phyloP scores from a whole-genome alignment of 768 basidiomycete species.

The Leucocoprinus sp. region DNA sequence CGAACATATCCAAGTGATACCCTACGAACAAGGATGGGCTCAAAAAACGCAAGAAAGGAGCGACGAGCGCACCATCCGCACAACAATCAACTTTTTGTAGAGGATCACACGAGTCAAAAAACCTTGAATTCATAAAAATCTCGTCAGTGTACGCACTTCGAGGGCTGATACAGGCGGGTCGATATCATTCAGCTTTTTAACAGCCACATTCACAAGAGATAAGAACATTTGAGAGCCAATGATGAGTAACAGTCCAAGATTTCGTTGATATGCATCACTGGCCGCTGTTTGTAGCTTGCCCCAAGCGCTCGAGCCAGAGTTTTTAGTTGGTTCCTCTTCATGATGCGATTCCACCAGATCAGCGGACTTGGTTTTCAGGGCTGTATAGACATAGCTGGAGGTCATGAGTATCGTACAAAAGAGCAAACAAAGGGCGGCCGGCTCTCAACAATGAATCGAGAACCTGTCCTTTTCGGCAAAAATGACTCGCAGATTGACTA shows the following conservation, averaged over 20 bases:
- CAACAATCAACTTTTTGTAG: slow-evolving; percentile 11
- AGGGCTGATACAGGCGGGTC: slow-evolving; percentile 18
- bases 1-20: slow-evolving; percentile 14
- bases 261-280: slow-evolving; percentile 4
- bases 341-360: slow-evolving; percentile 6
- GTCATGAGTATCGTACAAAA: slow-evolving; percentile 6
- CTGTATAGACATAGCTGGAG: slow-evolving; percentile 7
- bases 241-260: slow-evolving; percentile 16
- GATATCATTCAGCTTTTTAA: slow-evolving; percentile 18
- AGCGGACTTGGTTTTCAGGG: slow-evolving; percentile 7
- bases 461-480: too few species aligned
- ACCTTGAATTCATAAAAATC: neutral
- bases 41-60: neutral
- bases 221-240: slow-evolving; percentile 16
- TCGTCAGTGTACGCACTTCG: slow-evolving; percentile 15
- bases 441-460: too few species aligned
- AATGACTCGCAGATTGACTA: too few species aligned
- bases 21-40: neutral
- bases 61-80: slow-evolving; percentile 12
- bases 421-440: neutral
- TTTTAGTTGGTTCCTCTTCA: neutral
- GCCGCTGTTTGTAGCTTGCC: neutral
- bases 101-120: neutral
- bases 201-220: slow-evolving; percentile 17
- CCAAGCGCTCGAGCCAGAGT: neutral